Evolutionary conservation across 352 stramenopile species (phyloP).

Genomic region (Phytopythium sindhum): DNA sequence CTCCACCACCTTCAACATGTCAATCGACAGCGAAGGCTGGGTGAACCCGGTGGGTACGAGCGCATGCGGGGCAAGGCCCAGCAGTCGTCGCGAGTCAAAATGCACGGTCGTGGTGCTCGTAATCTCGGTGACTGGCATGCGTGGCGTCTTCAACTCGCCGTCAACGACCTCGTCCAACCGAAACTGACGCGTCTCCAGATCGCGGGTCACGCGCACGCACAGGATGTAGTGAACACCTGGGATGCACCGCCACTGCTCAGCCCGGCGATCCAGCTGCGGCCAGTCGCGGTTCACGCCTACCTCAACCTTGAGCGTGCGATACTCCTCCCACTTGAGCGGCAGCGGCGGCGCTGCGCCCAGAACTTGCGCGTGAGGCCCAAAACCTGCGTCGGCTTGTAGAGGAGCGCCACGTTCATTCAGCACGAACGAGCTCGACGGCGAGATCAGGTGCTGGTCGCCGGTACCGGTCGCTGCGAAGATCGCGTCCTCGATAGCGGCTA

Average conservation of each 20-base stretch:
- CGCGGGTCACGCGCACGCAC: conserved; percentile 10
- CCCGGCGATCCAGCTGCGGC: conserved; percentile 11
- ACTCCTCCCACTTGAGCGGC: conserved; percentile 12
- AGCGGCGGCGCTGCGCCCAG: not conserved
- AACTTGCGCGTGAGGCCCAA: not conserved
- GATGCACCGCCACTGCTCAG: conserved; percentile 17
- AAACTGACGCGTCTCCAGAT: conserved; percentile 10
- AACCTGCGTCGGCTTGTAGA: not conserved
- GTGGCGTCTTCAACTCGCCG: not conserved
- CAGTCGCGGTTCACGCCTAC: conserved; percentile 18
- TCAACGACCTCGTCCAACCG: conserved; percentile 10
- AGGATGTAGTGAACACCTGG: conserved; percentile 19
- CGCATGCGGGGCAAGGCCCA: conserved; percentile 7
- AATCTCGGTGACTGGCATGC: conserved; percentile 6
- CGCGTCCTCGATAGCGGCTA: not conserved
- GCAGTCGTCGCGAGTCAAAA: conserved; percentile 11
- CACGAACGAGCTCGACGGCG: not conserved
- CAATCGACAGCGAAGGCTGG: not conserved
- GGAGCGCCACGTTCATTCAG: not conserved
- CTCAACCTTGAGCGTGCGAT: conserved; percentile 24
- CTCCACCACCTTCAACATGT: not conserved
- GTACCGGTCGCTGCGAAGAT: conserved; percentile 1
- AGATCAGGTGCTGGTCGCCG: not conserved
- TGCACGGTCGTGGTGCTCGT: not conserved
- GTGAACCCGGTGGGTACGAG: not conserved